Evolutionary conservation across 176 grass and related monocot genomes (phyloP).

Genomic region (Ensete glaucum): DNA sequence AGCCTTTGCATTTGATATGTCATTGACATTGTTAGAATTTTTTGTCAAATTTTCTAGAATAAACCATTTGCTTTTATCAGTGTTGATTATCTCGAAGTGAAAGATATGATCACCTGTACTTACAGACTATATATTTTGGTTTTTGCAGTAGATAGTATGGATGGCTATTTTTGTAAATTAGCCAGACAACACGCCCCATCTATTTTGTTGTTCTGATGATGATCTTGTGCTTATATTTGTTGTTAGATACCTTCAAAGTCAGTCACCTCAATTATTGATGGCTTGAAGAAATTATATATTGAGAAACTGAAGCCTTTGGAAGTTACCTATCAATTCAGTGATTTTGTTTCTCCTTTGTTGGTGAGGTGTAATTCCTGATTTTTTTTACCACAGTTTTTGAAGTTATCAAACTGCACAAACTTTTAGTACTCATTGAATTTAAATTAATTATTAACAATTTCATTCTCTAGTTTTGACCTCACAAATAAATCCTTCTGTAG

Average conservation of each 20-base stretch:
- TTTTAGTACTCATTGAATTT: not conserved
- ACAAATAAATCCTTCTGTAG: conserved; percentile 33
- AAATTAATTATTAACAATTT: not conserved
- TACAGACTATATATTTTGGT: not conserved
- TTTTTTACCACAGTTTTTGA: not conserved
- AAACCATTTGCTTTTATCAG: no score
- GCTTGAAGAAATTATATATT: conserved; percentile 81
- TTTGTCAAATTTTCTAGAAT: no score
- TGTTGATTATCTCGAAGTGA: no score
- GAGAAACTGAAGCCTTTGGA: conserved; percentile 98
- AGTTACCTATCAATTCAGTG: conserved; percentile 91
- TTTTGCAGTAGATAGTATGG: not conserved
- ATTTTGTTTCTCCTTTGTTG: conserved; percentile 89
- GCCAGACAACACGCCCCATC: not conserved
- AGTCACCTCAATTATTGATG: conserved; percentile 93
- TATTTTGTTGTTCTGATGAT: not conserved
- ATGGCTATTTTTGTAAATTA: not conserved
- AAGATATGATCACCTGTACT: no score
- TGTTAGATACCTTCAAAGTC: conserved; percentile 61
- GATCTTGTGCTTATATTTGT: conserved; percentile 11
- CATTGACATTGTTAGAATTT: no score
- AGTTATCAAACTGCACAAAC: not conserved
- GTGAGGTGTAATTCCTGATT: conserved; percentile 22
- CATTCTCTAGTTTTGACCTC: not conserved
- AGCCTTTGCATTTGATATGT: not conserved